Evolutionary conservation across 306 rosid species (phyloP), one percentile per base, ranked within the genome.

Genomic region (Biancaea sappan): DNA sequence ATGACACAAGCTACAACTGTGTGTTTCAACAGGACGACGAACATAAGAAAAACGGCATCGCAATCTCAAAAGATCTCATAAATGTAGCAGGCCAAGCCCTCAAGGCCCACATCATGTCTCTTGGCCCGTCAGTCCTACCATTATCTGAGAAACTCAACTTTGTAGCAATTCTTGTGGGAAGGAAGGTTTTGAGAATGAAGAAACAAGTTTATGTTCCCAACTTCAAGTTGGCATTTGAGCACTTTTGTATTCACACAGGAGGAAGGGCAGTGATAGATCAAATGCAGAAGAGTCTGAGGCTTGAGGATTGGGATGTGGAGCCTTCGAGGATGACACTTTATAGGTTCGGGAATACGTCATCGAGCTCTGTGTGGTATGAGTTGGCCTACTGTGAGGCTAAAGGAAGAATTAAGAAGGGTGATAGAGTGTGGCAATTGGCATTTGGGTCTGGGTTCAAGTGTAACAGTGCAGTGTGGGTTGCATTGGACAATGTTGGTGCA

Each of bases 391-490:
- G 64, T 25, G 76, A 77, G 43, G 76, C 76, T n/a, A 59, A 77
- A 8, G 81, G 81, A 8, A 77, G 76, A 19, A 69, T 69, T 0
- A 59, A 43, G 8, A 75, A 77, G 22, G 57, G 81, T 25, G 81
- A 69, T 19, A 32, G 72, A 24, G 54, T 78, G 2, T 78, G 73
- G 82, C 82, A 78, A 41, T 51, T 78, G 19, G 66, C 68, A 19
- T 60, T 78, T 71, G 82, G 82, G 2, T 50, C 77, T 13, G 82
- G 82, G 21, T 78, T 78, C 52, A 78, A 78, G 72, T 78, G 82
- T 46, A 78, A 71, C n/a, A 78, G 72, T 63, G 72, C 59, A 9
- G 82, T 78, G 22, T 71, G 66, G 82, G 1, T 43, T 40, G 77
- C 82, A 1, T 34, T 78, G 47, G 25, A 61, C 34, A 62, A 13